Conservation (phyloP, 1,139 yeast species). For the Hyphopichia pseudoburtonii region DNA sequence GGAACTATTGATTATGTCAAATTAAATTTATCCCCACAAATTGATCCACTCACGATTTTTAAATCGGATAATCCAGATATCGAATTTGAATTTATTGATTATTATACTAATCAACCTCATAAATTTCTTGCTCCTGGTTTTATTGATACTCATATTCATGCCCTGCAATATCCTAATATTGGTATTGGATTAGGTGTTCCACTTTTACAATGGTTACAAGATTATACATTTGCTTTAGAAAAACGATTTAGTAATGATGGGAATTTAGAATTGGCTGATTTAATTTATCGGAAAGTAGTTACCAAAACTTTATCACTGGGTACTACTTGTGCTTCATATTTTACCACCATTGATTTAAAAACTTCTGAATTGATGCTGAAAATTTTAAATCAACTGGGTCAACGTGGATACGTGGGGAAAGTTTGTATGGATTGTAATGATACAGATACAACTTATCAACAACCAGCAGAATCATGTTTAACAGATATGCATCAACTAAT, state of each 20-base stretch:
- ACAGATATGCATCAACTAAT: slow-evolving; percentile 58
- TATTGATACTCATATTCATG: slow-evolving; percentile 93
- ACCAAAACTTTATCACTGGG: slow-evolving; percentile 70
- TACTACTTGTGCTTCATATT: slow-evolving; percentile 90
- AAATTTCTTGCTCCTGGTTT: slow-evolving; percentile 88
- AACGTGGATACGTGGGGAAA: slow-evolving; percentile 87
- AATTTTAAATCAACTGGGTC: slow-evolving; percentile 64
- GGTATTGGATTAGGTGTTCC: slow-evolving; percentile 89
- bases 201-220: slow-evolving; percentile 81
- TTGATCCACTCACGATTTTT: slow-evolving; percentile 10
- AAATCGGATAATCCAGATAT: slow-evolving; percentile 7
- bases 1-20: slow-evolving; percentile 36
- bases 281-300: slow-evolving; percentile 66
- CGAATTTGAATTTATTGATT: too few relatives aligned
- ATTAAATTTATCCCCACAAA: slow-evolving; percentile 8
- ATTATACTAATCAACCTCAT: slow-evolving; percentile 13
- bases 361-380: slow-evolving; percentile 79
- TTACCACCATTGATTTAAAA: slow-evolving; percentile 78
- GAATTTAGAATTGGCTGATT: slow-evolving; percentile 52
- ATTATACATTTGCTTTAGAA: slow-evolving; percentile 88
- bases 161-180: slow-evolving; percentile 92
- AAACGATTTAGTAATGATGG: slow-evolving; percentile 34
- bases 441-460: slow-evolving; percentile 69
- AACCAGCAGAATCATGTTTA: slow-evolving; percentile 59
- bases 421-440: slow-evolving; percentile 79